Evolutionary conservation across 73 alveolate species (phyloP).

Genomic region (Uronychia setigera): DNA sequence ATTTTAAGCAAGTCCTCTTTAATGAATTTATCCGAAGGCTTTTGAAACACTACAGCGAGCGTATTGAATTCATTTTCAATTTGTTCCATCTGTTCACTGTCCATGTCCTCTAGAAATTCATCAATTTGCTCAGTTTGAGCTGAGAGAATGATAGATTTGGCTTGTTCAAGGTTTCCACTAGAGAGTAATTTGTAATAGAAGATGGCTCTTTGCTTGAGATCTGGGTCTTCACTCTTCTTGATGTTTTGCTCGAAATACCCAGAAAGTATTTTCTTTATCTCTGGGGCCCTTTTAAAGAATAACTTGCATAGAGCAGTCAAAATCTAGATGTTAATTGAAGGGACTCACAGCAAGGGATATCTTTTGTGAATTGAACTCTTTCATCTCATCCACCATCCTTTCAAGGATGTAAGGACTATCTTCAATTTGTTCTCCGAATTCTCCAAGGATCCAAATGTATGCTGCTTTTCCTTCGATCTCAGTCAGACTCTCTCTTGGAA

Average conservation of each 20-base stretch:
- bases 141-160: slow-evolving; percentile 49
- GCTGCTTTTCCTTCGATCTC: slow-evolving; percentile 81
- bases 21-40: slow-evolving; percentile 59
- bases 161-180: slow-evolving; percentile 34
- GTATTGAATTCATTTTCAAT: slow-evolving; percentile 62
- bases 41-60: slow-evolving; percentile 54
- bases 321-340: not conserved
- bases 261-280: slow-evolving; percentile 78
- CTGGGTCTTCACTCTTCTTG: slow-evolving; percentile 65
- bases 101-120: slow-evolving; percentile 60
- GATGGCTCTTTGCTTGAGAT: slow-evolving; percentile 76
- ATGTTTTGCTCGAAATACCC: slow-evolving; percentile 57
- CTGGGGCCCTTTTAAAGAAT: slow-evolving; percentile 85
- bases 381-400: slow-evolving; percentile 79
- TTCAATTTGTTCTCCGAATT: slow-evolving; percentile 77
- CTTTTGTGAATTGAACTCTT: slow-evolving; percentile 59
- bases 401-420: slow-evolving; percentile 86
- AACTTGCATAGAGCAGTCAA: slow-evolving; percentile 69
- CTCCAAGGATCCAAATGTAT: slow-evolving; percentile 85
- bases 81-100: slow-evolving; percentile 39
- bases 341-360: slow-evolving; percentile 50
- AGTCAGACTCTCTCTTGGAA: slow-evolving; percentile 33
- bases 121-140: slow-evolving; percentile 5
- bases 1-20: slow-evolving; percentile 34
- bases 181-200: slow-evolving; percentile 75